A percentile compares a stretch with the other conserved stretches of the same genome.
Conservation (phyloP, 345 rosid genomes). For the Hypericum androsaemum region DNA sequence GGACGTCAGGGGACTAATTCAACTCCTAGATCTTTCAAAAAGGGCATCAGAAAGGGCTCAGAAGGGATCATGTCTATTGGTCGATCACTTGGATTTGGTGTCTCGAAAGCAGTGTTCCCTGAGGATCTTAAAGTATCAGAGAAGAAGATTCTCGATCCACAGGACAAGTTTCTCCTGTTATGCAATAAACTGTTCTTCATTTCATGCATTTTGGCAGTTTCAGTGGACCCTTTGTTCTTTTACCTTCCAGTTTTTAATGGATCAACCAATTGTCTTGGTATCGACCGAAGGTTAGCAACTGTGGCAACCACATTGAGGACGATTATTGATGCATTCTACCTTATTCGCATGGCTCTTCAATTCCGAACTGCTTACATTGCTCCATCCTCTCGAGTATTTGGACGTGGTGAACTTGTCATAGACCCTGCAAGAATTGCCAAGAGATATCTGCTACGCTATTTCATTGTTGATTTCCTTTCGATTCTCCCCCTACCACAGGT, state of each 20-base stretch:
- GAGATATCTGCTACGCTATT: slow-evolving; percentile 61
- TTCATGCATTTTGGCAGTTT: slow-evolving; percentile 78
- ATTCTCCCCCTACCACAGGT: slow-evolving; percentile 96
- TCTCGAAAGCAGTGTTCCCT: slow-evolving; percentile 82
- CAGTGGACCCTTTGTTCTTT: slow-evolving; percentile 82
- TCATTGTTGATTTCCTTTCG: slow-evolving; percentile 79
- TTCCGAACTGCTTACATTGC: slow-evolving; percentile 96
- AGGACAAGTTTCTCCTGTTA: slow-evolving; percentile 66
- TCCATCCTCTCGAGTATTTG: slow-evolving; percentile 93
- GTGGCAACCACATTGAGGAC: slow-evolving; percentile 73
- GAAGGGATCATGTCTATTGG: slow-evolving; percentile 91
- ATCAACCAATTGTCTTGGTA: slow-evolving; percentile 44
- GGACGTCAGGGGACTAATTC: slow-evolving; percentile 31
- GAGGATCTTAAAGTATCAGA: slow-evolving; percentile 91
- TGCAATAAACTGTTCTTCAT: slow-evolving; percentile 72
- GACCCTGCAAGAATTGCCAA: slow-evolving; percentile 85
- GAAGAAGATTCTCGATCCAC: slow-evolving; percentile 85
- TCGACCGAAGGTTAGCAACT: slow-evolving; percentile 63
- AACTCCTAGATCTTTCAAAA: slow-evolving; percentile 63
- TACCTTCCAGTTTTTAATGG: slow-evolving; percentile 75
- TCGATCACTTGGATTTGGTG: slow-evolving; percentile 84
- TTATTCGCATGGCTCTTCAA: slow-evolving; percentile 78
- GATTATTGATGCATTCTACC: slow-evolving; percentile 69
- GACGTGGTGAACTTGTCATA: slow-evolving; percentile 94
- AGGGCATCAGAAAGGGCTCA: slow-evolving; percentile 70